Conservation (phyloP, 1,284 basidiomycete genomes). For the Kalmanozyma brasiliensis region DNA sequence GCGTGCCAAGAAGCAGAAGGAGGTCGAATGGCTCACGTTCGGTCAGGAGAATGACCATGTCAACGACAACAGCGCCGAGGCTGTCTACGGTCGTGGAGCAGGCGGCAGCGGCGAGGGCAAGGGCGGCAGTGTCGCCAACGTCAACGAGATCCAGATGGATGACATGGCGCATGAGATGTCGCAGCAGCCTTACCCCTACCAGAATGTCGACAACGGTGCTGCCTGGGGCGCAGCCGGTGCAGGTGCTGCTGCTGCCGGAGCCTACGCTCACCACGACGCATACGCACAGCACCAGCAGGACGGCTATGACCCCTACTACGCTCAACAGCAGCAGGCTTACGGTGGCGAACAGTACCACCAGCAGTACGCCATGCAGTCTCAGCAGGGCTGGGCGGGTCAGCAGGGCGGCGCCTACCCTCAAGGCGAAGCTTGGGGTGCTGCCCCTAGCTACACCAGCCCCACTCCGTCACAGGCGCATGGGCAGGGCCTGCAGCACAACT, state of each 20-base stretch:
- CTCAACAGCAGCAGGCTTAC: constrained; percentile 24
- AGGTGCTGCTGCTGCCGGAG: constrained; percentile 9
- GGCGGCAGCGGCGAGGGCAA: constrained; percentile 48
- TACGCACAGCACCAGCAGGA: constrained; percentile 31
- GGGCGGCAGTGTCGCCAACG: constrained; percentile 41
- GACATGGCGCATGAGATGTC: constrained; percentile 39
- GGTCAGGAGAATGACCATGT: constrained; percentile 57
- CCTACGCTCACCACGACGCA: constrained; percentile 24
- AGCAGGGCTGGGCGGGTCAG: constrained; percentile 26
- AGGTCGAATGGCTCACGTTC: constrained; percentile 58
- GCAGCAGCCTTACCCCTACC: constrained; percentile 48
- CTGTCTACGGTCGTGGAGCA: constrained; percentile 44
- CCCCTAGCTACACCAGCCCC: constrained; percentile 33
- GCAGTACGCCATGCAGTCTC: constrained; percentile 42
- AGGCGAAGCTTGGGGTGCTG: constrained; percentile 41
- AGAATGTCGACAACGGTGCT: constrained; percentile 30
- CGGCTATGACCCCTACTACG: constrained; percentile 48
- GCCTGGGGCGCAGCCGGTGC: constrained; percentile 31
- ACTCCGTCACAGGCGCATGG: constrained; percentile 31
- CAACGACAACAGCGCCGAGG: constrained; percentile 49
- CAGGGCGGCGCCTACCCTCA: constrained; percentile 15
- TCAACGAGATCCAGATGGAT: constrained; percentile 54
- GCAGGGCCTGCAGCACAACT: constrained; percentile 24
- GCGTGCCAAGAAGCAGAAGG: constrained; percentile 48
- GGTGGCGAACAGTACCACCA: constrained; percentile 30